phyloP scores from a whole-genome alignment of 176 grass and related monocot genomes.

The Thalia dealbata region DNA sequence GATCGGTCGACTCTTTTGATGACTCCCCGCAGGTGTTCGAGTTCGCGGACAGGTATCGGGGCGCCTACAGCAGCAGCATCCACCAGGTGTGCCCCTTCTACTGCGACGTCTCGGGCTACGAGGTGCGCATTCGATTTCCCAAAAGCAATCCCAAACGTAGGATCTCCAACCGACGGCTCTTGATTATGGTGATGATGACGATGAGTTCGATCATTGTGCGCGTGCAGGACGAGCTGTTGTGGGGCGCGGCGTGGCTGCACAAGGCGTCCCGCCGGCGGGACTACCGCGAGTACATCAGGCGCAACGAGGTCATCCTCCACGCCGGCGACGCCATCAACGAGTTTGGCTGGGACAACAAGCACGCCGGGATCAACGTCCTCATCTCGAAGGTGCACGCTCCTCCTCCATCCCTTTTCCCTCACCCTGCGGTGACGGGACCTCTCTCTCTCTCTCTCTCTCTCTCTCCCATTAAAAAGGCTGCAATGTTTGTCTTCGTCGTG shows the following conservation, averaged over 20 bases:
- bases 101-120: slow-evolving; percentile 80
- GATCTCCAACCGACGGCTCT: background rate
- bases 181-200: background rate
- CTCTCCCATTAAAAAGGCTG: background rate
- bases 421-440: background rate
- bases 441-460: background rate
- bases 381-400: slow-evolving; percentile 54
- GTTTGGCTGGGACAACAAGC: slow-evolving; percentile 97
- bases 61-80: slow-evolving; percentile 73
- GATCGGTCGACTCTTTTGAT: background rate
- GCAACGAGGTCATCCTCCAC: slow-evolving; percentile 67
- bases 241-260: slow-evolving; percentile 94
- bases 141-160: background rate
- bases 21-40: slow-evolving; percentile 48
- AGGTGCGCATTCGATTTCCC: slow-evolving; percentile 20
- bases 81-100: slow-evolving; percentile 73
- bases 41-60: slow-evolving; percentile 66
- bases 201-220: background rate
- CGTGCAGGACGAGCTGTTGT: slow-evolving; percentile 72
- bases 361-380: slow-evolving; percentile 91
- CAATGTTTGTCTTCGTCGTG: background rate
- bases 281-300: slow-evolving; percentile 74
- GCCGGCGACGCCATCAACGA: slow-evolving; percentile 65
- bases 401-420: too few relatives aligned
- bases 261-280: slow-evolving; percentile 45